Percentiles rank a stretch among this genome's conserved stretches.
phyloP scores from a whole-genome alignment of 1,284 basidiomycete species.

The Gymnopus androsaceus region DNA sequence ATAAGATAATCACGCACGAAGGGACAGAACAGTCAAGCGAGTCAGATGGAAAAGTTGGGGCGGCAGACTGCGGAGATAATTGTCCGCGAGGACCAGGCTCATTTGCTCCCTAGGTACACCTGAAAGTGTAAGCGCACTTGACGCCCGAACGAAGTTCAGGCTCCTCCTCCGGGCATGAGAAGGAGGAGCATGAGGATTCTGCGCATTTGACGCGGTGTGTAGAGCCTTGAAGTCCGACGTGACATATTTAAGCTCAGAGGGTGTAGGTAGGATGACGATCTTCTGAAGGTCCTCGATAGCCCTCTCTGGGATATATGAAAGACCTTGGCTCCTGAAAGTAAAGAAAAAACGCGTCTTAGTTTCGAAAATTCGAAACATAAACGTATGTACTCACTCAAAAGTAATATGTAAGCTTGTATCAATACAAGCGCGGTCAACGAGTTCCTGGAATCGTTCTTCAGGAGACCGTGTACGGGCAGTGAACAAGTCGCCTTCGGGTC shows the following conservation, averaged over 20 bases:
- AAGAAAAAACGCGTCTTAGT: not conserved
- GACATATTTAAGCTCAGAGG: not conserved
- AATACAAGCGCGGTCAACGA: not conserved
- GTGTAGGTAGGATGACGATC: not conserved
- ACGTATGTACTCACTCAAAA: conserved; percentile 7
- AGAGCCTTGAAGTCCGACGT: not conserved
- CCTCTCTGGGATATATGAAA: conserved; percentile 1
- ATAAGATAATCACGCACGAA: conserved; percentile 45
- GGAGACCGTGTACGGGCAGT: not conserved
- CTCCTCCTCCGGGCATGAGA: not conserved
- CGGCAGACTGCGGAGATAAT: conserved; percentile 51
- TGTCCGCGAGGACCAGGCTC: conserved; percentile 48
- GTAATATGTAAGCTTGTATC: conserved; percentile 3
- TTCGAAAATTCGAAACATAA: not conserved
- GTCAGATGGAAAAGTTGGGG: conserved; percentile 51
- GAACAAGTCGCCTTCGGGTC: not conserved
- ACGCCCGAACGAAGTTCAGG: not conserved
- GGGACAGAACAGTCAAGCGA: conserved; percentile 53
- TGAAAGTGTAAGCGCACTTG: conserved; percentile 22
- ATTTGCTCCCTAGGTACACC: conserved; percentile 41
- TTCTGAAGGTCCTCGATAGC: not conserved
- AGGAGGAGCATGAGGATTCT: not conserved
- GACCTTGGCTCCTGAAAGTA: not conserved
- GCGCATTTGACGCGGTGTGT: not conserved
- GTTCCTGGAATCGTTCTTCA: conserved; percentile 3